Base-by-base conservation (phyloP, 768 basidiomycete genomes). In the Termitomyces sp. region DNA sequence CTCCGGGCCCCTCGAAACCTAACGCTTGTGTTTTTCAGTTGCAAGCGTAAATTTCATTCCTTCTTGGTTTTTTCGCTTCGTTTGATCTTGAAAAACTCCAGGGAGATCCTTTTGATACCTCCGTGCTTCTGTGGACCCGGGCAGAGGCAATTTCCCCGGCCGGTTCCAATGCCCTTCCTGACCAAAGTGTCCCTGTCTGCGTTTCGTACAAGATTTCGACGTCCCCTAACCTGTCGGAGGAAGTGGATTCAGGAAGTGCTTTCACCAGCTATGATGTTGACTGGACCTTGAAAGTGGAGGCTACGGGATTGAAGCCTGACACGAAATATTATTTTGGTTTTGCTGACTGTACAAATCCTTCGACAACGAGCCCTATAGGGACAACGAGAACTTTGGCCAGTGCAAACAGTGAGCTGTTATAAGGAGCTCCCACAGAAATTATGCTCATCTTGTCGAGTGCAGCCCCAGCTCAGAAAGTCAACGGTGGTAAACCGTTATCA, bases 261-360 rank as follows among this genome's bases (percentile, higher is more conserved):
- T 83, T 82, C 67, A 83, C 83, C 1, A 76, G 72, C 54, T 79
- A 80, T 53, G 84, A 87, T 55, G 80, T 85, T 39, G 83, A 84
- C 64, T 84, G 76, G 67, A 84, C 84, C 0, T 74, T 83, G 61
- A 85, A 85, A 66, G 79, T 86, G 18, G 84, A 86, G 61, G 82
- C 83, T 2, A 76, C 70, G 0, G 74, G 74, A 3, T 66, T 86
- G 50, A 62, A 72, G 42, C 73, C 84, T 0, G 83, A 83, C 61
- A 81, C 79, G 0, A 73, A 75, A 53, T 87, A 84, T 63, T 83
- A 76, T 65, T 85, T 57, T 71, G 36, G 37, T n/a, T 51, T 51
- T 7, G 26, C 75, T 5, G 82, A 85, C 63, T 85, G 83, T 59
- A 79, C 79, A 5, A 78, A 82, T 53, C 68, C 74, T 14, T 57